Conservation (phyloP, 2,329 filamentous ascomycete species). For the Fusarium udum region DNA sequence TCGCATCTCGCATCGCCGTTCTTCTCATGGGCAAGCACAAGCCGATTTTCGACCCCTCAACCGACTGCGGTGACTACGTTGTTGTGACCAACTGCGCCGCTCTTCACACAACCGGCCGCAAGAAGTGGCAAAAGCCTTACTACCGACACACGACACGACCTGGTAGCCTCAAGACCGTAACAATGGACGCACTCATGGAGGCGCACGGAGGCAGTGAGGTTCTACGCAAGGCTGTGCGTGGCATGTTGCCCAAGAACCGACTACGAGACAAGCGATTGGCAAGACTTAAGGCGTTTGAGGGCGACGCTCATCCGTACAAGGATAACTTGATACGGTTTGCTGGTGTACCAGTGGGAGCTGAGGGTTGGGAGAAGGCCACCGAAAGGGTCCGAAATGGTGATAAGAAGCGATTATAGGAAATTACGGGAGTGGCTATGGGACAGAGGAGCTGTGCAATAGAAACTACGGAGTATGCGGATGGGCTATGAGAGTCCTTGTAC, state of each 20-base stretch:
- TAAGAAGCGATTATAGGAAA: constrained; percentile 59
- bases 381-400: constrained; percentile 61
- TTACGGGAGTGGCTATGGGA: neutral
- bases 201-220: constrained; percentile 96
- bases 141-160: constrained; percentile 94
- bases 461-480: constrained; percentile 15
- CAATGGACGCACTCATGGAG: constrained; percentile 92
- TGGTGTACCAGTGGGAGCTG: constrained; percentile 63
- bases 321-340: constrained; percentile 82
- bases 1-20: constrained; percentile 86
- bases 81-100: constrained; percentile 91
- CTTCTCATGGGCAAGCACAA: constrained; percentile 99
- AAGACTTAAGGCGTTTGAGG: constrained; percentile 94
- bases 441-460: constrained; percentile 19
- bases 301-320: constrained; percentile 90
- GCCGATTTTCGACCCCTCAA: constrained; percentile 95
- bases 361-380: constrained; percentile 63
- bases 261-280: constrained; percentile 87
- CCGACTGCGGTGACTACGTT: constrained; percentile 98
- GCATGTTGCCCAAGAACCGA: constrained; percentile 98
- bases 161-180: constrained; percentile 85
- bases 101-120: constrained; percentile 88
- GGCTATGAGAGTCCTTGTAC: constrained; percentile 43
- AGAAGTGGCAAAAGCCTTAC: constrained; percentile 94
- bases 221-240: constrained; percentile 87